These are phyloP conservation scores for Crassisporium funariophilum DNA, from an alignment of 768 basidiomycete species.

Conservation along the genomic window DNA sequence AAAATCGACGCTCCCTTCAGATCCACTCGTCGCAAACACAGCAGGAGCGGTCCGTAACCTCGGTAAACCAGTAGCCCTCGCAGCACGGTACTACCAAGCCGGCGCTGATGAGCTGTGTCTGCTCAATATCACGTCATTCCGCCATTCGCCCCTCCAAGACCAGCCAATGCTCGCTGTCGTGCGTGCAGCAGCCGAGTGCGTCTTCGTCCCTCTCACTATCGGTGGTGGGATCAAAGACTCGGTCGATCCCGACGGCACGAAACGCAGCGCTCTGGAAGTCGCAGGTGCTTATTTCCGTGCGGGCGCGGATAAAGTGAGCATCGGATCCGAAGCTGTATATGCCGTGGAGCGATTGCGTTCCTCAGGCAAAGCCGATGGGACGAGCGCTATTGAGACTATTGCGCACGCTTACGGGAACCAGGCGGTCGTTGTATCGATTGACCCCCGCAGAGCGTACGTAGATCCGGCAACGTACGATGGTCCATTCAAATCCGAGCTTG, in stretches of 20 bases:
- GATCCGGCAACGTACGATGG: slow-evolving; percentile 66
- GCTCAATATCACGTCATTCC: slow-evolving; percentile 99
- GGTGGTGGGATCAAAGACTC: slow-evolving; percentile 98
- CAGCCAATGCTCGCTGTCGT: slow-evolving; percentile 99
- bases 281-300: slow-evolving; percentile 96
- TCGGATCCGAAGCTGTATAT: slow-evolving; percentile 94
- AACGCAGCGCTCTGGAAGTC: slow-evolving; percentile 86
- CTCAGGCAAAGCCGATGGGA: slow-evolving; percentile 59
- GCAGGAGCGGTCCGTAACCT: slow-evolving; percentile 91
- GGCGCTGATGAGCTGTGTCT: slow-evolving; percentile 97
- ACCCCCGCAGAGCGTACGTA: slow-evolving; percentile 87
- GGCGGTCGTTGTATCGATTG: slow-evolving; percentile 96
- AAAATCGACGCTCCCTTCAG: slow-evolving; percentile 40
- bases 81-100: slow-evolving; percentile 78
- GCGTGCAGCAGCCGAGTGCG: slow-evolving; percentile 80
- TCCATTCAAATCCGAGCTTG: slow-evolving; percentile 64
- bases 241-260: slow-evolving; percentile 92
- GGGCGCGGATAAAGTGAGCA: slow-evolving; percentile 98
- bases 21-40: slow-evolving; percentile 38
- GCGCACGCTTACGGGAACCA: slow-evolving; percentile 90
- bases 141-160: slow-evolving; percentile 90
- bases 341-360: slow-evolving; percentile 83
- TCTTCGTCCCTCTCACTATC: slow-evolving; percentile 98
- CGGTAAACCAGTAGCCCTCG: slow-evolving; percentile 94
- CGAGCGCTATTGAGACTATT: slow-evolving; percentile 92